These are phyloP conservation scores for Backusella sp. DNA, from an alignment of 192 early-diverging fungal species.

Conservation along the genomic window DNA sequence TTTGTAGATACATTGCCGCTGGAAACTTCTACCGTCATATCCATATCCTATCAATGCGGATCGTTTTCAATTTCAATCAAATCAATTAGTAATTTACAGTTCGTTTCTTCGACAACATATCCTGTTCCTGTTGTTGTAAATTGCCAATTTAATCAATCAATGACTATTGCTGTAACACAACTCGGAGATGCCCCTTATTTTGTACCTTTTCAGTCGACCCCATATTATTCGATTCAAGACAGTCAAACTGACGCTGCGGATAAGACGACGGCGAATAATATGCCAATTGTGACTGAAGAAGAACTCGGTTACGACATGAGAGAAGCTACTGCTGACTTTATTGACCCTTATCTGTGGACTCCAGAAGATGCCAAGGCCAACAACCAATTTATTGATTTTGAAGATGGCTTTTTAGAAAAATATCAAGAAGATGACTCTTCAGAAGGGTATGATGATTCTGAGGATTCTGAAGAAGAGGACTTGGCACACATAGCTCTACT, in stretches of 20 bases:
- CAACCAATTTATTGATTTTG: not conserved
- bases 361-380: not conserved
- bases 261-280: not conserved
- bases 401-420: not conserved
- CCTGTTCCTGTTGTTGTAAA: slow-evolving; percentile 4
- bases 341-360: not conserved
- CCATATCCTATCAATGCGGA: not conserved
- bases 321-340: not conserved
- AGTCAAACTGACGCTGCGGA: not conserved
- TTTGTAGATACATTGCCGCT: not conserved
- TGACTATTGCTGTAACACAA: not conserved
- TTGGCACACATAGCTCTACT: not conserved
- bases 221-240: not conserved
- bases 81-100: not conserved
- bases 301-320: not conserved
- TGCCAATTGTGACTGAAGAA: not conserved
- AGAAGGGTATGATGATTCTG: not conserved
- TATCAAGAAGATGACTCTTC: slow-evolving; percentile 9
- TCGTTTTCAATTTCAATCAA: not conserved
- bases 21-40: not conserved
- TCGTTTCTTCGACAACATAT: not conserved
- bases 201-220: not conserved
- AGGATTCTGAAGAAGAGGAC: not conserved
- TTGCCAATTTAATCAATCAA: not conserved
- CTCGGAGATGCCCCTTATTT: not conserved